These are phyloP conservation scores for Cercospora janseana DNA, from an alignment of 2,329 filamentous ascomycete species.

Conservation along the genomic window DNA sequence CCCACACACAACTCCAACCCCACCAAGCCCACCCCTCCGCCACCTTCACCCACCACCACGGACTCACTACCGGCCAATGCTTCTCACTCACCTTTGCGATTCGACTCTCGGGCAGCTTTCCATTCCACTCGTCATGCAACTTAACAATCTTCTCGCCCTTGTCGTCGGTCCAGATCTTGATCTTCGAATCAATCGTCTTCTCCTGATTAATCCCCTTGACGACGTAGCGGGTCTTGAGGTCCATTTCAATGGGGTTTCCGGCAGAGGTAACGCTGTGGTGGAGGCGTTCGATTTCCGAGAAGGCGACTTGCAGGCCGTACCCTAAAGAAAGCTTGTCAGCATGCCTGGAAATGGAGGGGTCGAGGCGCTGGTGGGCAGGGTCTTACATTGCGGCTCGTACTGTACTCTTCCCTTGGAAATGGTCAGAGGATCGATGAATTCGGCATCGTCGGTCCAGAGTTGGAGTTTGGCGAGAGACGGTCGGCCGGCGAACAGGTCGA, in stretches of 20 bases:
- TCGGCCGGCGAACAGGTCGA: conserved; percentile 62
- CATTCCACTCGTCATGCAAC: conserved; percentile 57
- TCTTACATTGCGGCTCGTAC: conserved; percentile 46
- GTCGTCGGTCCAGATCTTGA: conserved; percentile 48
- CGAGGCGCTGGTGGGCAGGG: neutral
- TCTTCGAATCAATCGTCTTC: conserved; percentile 49
- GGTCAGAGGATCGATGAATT: conserved; percentile 60
- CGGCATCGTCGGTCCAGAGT: conserved; percentile 59
- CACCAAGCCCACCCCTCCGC: conserved; percentile 41
- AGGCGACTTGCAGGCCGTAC: conserved; percentile 60
- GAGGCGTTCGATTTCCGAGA: conserved; percentile 57
- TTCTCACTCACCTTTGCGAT: conserved; percentile 52
- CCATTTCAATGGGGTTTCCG: conserved; percentile 60
- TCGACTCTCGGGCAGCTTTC: conserved; percentile 50
- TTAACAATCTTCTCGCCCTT: conserved; percentile 48
- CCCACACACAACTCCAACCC: conserved; percentile 42
- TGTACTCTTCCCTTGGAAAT: conserved; percentile 56
- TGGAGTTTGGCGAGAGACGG: conserved; percentile 59
- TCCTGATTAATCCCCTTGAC: conserved; percentile 55
- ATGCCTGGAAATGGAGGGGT: neutral
- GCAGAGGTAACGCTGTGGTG: conserved; percentile 53
- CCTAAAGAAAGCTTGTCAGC: too few relatives aligned
- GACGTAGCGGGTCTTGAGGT: conserved; percentile 54
- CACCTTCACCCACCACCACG: conserved; percentile 43
- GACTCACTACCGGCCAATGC: conserved; percentile 34